Base-by-base conservation (phyloP, 148 eudicot species). In the Rheum nobile region DNA sequence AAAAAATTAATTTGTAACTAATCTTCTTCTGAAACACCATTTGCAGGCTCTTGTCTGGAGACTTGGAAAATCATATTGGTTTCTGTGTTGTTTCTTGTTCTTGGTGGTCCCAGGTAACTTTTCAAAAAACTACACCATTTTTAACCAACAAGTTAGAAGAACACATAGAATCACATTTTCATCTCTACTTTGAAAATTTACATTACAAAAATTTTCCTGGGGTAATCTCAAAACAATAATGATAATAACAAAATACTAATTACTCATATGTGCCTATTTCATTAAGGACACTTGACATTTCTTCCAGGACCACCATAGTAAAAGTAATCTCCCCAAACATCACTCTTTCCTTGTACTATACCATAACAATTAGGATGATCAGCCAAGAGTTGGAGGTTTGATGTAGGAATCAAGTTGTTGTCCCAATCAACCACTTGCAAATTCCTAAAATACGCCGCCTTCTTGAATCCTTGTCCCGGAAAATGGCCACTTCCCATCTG, bases 401-500 rank as follows among this genome's bases (percentile, higher is more conserved):
- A 80, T 9, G 89, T 71, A 37, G 99, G 97, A 57, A 95, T 81
- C 73, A 92, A 83, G 78, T 76, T 96, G 63, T 96, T 96, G 71
- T 92, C 99, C 99, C 99, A 92, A 77, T 96, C 99, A 72, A 96
- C 95, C 11, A 82, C 88, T 46, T 92, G 90, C 82, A 96, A 79
- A 42, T 96, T 92, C 52, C 97, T 79, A 71, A 95, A 96, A 80
- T 96, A 96, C 8, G 99, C 95, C 5, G 99, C 99, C 80, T 86
- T 92, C 6, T 88, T 87, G 72, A 92, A 96, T 16, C 99, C 97
- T 77, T 86, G 88, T 55, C 83, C 88, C 0, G 94, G 91, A 77
- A 96, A 96, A 82, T 85, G 91, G 7, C 99, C 99, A 61, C 99
- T 92, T 0, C 97, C 99, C 99, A 96, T 96, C 52, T 96, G 97